Evolutionary conservation across 306 rosid genomes (phyloP).

Genomic region (Urtica urens): DNA sequence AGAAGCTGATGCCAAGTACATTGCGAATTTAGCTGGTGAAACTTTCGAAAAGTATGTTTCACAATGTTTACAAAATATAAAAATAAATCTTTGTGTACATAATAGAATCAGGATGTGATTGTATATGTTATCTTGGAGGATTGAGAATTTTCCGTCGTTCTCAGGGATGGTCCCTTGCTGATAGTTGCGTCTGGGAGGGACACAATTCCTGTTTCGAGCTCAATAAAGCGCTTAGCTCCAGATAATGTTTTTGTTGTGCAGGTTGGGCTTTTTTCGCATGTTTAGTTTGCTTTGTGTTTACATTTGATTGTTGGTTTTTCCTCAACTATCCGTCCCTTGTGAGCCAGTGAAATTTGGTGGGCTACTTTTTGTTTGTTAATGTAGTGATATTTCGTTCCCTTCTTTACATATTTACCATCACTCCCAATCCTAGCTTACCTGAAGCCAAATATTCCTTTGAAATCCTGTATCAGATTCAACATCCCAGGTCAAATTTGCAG

Average conservation of each 20-base stretch:
- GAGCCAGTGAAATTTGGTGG: too few species aligned
- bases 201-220: conserved; percentile 67
- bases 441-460: too few species aligned
- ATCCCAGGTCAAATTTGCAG: conserved; percentile 58
- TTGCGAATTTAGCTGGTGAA: conserved; percentile 60
- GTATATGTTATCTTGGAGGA: neutral
- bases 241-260: conserved; percentile 86
- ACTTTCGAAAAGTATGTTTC: conserved; percentile 46
- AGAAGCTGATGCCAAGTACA: conserved; percentile 72
- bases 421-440: too few species aligned
- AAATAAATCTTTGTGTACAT: neutral
- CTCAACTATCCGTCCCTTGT: neutral
- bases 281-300: neutral
- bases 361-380: neutral
- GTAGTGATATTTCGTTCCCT: neutral
- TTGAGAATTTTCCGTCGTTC: neutral
- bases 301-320: neutral
- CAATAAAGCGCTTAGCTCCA: conserved; percentile 75
- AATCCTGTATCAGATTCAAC: conserved; percentile 64
- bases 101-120: neutral
- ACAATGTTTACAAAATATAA: too few species aligned
- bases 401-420: neutral
- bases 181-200: conserved; percentile 87
- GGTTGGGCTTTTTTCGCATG: conserved; percentile 31
- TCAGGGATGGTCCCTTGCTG: conserved; percentile 76